Base-by-base conservation (phyloP, 2,329 filamentous ascomycete genomes). In the Colletotrichum sp. region DNA sequence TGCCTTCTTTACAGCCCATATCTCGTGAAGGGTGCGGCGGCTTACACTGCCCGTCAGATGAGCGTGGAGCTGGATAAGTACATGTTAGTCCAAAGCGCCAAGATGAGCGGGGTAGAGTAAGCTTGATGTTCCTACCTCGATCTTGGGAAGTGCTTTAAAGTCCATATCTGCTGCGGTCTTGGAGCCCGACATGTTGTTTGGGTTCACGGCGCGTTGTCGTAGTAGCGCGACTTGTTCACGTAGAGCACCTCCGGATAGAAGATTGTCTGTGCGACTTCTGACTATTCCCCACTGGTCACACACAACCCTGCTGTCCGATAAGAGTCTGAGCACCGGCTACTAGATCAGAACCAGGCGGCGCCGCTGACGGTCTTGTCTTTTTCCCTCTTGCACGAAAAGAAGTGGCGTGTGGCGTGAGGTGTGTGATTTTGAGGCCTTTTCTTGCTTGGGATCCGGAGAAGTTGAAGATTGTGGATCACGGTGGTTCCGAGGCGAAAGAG, bases 21-120 rank as follows among this genome's bases (percentile, higher is more conserved):
- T 92, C 48, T 94, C 90, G 81, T 95, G 94, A 3, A 97, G 90
- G 76, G 91, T 93, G 79, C 91, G 86, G 36, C 93, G 91, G 81
- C 91, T 93, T 82, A 97, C 95, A 83, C 93, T 95, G 69, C 95
- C 94, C 55, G 92, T 94, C 60, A 97, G 88, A 84, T 97, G 94
- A 77, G 95, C 94, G 80, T 97, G 95, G 69, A 96, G 90, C 93
- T 96, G 62, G 30, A 13, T 43, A 32, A 56, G 39, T 65, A 76
- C 55, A 13, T 55, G 72, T 77, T 52, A 66, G 25, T 27, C 25
- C 62, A 32, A 6, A 52, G 22, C n/a, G 6, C n/a, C 43, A 64
- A 8, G 25, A 25, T 28, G 61, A 22, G 9, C 28, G 34, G 22
- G n/a, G 34, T 5, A 27, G n/a, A 1, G 32, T 22, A 16, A 39